Conservation (phyloP, 805 yeast species). For the Suhomyces vadensis region DNA sequence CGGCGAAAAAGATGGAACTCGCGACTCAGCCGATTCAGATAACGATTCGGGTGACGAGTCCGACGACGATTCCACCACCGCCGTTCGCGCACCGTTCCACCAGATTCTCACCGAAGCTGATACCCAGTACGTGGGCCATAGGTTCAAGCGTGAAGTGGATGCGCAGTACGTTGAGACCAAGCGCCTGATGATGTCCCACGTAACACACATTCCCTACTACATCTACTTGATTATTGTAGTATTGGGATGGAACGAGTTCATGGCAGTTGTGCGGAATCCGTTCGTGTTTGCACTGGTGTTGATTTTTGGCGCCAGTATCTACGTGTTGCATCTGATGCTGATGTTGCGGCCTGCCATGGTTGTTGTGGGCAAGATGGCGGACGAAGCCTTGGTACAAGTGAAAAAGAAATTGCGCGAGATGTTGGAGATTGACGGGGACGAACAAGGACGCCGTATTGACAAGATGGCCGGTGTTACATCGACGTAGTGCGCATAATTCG, state of each 20-base stretch:
- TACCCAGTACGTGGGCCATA: constrained; percentile 22
- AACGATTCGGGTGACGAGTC: constrained; percentile 20
- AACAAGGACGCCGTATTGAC: constrained; percentile 1
- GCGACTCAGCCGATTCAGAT: constrained; percentile 29
- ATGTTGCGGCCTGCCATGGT: constrained; percentile 73
- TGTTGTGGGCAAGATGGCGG: constrained; percentile 57
- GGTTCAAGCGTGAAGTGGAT: constrained; percentile 75
- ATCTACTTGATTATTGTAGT: constrained; percentile 70
- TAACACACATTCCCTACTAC: constrained; percentile 81
- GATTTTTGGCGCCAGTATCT: constrained; percentile 57
- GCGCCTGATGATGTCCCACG: constrained; percentile 75
- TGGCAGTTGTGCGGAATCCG: constrained; percentile 86
- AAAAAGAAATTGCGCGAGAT: constrained; percentile 62
- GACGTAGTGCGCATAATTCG: not conserved
- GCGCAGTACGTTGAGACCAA: constrained; percentile 83
- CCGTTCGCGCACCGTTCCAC: constrained; percentile 40
- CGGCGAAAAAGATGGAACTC: constrained; percentile 25
- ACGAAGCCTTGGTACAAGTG: constrained; percentile 56
- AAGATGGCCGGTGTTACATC: constrained; percentile 4
- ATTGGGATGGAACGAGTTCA: constrained; percentile 94
- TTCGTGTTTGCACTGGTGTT: constrained; percentile 67
- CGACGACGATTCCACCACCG: constrained; percentile 41
- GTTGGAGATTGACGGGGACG: constrained; percentile 32
- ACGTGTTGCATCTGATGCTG: constrained; percentile 67
- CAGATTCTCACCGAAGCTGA: constrained; percentile 34